phyloP scores from a whole-genome alignment of 345 rosid genomes.

The Citrus inodora region DNA sequence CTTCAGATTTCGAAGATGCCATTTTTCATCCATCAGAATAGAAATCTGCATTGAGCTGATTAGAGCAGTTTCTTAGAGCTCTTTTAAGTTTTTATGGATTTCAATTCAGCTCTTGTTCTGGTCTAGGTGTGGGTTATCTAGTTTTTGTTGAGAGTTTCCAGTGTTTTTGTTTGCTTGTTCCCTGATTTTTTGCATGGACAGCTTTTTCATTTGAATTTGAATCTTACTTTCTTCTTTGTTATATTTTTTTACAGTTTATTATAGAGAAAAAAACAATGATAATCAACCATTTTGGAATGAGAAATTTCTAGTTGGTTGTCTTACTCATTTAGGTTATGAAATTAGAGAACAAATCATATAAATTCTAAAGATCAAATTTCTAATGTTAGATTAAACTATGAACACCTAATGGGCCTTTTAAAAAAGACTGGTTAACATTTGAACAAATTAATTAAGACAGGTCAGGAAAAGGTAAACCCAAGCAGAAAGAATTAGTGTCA shows the following conservation, averaged over 20 bases:
- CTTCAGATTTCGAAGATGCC: background rate
- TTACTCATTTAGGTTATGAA: background rate
- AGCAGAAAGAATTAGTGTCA: background rate
- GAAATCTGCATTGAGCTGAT: background rate
- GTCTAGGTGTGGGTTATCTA: background rate
- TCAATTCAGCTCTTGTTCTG: background rate
- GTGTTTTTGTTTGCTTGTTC: background rate
- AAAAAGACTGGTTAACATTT: background rate
- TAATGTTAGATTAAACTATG: background rate
- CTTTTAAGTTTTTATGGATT: background rate
- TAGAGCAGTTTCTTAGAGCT: background rate
- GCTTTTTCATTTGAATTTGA: background rate
- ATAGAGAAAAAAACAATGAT: background rate
- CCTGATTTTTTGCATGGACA: background rate
- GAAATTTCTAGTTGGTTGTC: background rate
- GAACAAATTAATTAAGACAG: background rate
- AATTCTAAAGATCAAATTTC: background rate
- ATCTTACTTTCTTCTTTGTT: background rate
- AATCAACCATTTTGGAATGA: background rate
- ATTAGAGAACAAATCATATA: background rate
- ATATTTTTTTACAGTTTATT: background rate
- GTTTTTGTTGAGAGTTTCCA: background rate
- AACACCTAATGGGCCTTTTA: background rate
- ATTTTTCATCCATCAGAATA: background rate
- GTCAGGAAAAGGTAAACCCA: background rate